Evolutionary conservation across 1,139 yeast genomes (phyloP).

Genomic region (Meyerozyma carpophila): DNA sequence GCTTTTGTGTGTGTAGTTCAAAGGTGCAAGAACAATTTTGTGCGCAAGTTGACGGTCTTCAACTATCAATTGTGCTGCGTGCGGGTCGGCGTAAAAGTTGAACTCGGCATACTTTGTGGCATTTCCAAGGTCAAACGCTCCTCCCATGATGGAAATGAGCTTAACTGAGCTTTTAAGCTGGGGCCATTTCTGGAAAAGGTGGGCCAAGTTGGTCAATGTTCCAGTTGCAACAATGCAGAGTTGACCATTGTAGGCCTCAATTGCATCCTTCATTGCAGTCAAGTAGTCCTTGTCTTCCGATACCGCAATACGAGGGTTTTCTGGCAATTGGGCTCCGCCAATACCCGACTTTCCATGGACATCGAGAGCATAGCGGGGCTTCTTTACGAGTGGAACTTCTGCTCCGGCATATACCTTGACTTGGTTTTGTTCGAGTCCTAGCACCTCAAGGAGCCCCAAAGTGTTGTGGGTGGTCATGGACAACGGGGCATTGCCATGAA

Average conservation of each 20-base stretch:
- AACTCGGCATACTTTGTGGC: slow-evolving; percentile 65
- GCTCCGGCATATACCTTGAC: slow-evolving; percentile 69
- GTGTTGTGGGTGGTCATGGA: slow-evolving; percentile 67
- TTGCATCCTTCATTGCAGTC: slow-evolving; percentile 53
- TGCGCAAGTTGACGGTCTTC: slow-evolving; percentile 37
- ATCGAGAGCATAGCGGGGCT: slow-evolving; percentile 49
- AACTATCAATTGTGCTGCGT: slow-evolving; percentile 60
- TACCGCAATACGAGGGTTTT: slow-evolving; percentile 33
- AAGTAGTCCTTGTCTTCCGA: slow-evolving; percentile 40
- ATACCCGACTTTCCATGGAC: slow-evolving; percentile 75
- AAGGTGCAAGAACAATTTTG: slow-evolving; percentile 55
- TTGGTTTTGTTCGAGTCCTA: slow-evolving; percentile 35
- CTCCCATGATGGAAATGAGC: slow-evolving; percentile 70
- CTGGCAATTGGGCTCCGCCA: slow-evolving; percentile 64
- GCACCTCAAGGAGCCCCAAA: slow-evolving; percentile 57
- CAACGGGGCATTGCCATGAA: slow-evolving; percentile 74
- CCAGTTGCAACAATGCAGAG: slow-evolving; percentile 66
- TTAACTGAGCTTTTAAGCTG: slow-evolving; percentile 41
- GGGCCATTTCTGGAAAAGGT: slow-evolving; percentile 48
- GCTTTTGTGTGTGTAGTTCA: slow-evolving; percentile 69
- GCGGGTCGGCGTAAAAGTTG: slow-evolving; percentile 72
- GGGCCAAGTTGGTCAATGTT: slow-evolving; percentile 64
- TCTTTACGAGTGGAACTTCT: slow-evolving; percentile 47
- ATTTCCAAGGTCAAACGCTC: slow-evolving; percentile 48
- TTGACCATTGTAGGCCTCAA: slow-evolving; percentile 34